phyloP scores from a whole-genome alignment of 768 basidiomycete species.

The Atractiella rhizophila region DNA sequence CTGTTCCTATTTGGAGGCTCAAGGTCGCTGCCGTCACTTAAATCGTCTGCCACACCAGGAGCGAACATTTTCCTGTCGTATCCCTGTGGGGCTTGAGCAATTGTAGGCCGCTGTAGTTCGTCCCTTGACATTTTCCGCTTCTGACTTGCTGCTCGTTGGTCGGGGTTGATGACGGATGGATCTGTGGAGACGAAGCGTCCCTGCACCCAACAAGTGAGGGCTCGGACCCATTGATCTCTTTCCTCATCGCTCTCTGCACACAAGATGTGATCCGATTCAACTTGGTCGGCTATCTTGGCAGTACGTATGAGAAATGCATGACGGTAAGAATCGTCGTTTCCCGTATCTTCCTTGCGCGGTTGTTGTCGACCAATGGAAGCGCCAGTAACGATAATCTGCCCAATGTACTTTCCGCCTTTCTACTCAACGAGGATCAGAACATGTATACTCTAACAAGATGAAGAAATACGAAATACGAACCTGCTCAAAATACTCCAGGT shows the following conservation, averaged over 20 bases:
- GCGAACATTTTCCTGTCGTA: neutral
- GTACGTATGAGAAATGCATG: constrained; percentile 92
- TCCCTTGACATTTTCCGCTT: neutral
- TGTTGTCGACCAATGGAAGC: constrained; percentile 94
- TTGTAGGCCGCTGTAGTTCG: neutral
- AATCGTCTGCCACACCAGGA: neutral
- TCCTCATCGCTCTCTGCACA: constrained; percentile 90
- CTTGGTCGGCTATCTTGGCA: constrained; percentile 35
- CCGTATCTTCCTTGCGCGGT: constrained; percentile 19
- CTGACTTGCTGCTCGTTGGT: neutral
- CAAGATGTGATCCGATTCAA: constrained; percentile 57
- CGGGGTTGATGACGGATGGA: neutral
- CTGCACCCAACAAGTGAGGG: constrained; percentile 28
- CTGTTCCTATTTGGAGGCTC: too few species aligned
- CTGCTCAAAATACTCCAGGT: constrained; percentile 81
- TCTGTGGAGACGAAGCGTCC: neutral
- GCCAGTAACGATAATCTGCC: constrained; percentile 66
- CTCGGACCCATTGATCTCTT: constrained; percentile 80
- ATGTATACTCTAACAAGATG: constrained; percentile 1
- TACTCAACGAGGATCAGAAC: constrained; percentile 17
- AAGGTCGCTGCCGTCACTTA: too few species aligned
- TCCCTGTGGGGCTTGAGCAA: neutral
- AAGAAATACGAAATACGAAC: constrained; percentile 31
- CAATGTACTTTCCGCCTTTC: constrained; percentile 77
- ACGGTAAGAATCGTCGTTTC: constrained; percentile 78